Base-by-base conservation (phyloP, 2,329 filamentous ascomycete genomes). In the Talaromyces marneffei region DNA sequence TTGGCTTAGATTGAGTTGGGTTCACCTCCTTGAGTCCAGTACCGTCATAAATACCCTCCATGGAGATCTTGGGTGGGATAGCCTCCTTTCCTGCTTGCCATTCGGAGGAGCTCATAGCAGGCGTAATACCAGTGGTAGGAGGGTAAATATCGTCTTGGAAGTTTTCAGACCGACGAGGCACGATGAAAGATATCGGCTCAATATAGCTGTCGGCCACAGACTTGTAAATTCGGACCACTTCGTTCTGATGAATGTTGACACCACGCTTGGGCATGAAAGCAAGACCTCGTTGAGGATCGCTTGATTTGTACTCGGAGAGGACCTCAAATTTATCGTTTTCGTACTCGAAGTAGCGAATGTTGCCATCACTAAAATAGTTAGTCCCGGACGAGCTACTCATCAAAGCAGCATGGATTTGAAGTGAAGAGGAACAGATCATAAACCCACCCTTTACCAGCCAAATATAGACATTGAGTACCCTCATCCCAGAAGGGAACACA, bases 401-500 rank as follows among this genome's bases (percentile, higher is more conserved):
- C 3, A 10, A 33, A 8, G 16, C 46, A 52, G 7, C 10, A 50
- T 35, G 16, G 33, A 20, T 7, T 27, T 7, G 20, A 23, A 14
- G 3, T 18, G 8, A 39, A 33, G 10, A 37, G 16, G 7, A 10
- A 7, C 18, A 2, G 4, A 6, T 18, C 7, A 27, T 1, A 2
- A 37, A 78, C 89, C 80, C 78, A 93, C 91, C 93, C 94, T 82
- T 97, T 97, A 74, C 94, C 94, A 70, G 94, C 94, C 72, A 99
- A 84, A 78, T 97, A 99, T 71, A 99, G 82, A 74, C 91, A 95
- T 79, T 94, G 92, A 57, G 91, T 96, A 64, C 92, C 91, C 64
- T 97, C 93, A 74, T 99, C 94, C 94, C 94, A 99, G 85, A 99
- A 97, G 33, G 94, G 94, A 91, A 99, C 97, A 83, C 92, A 96